These are phyloP conservation scores for Tulasnella sp. DNA, from an alignment of 768 basidiomycete species.

Conservation along the genomic window DNA sequence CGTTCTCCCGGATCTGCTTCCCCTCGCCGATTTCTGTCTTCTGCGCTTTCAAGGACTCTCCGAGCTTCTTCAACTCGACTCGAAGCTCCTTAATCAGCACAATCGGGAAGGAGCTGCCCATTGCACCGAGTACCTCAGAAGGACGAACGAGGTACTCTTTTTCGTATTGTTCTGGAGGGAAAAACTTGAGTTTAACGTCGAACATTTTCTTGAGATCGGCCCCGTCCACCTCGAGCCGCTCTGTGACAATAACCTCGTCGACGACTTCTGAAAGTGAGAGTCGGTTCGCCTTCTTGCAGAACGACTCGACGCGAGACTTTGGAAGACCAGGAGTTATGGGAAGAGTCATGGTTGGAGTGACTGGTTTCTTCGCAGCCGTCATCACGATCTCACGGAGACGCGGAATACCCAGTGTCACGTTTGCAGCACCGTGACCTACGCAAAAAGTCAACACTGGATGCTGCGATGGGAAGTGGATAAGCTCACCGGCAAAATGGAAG, in stretches of 20 bases:
- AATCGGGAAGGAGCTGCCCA: conserved; percentile 71
- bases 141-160: conserved; percentile 76
- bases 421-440: conserved; percentile 93
- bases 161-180: conserved; percentile 76
- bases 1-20: conserved; percentile 39
- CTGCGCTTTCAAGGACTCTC: conserved; percentile 71
- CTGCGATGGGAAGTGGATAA: background rate
- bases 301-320: conserved; percentile 57
- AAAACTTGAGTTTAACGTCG: conserved; percentile 76
- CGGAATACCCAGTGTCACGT: conserved; percentile 98
- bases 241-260: conserved; percentile 75
- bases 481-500: conserved; percentile 95
- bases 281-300: conserved; percentile 85
- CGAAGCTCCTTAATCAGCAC: conserved; percentile 81
- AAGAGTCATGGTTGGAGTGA: conserved; percentile 96
- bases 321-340: conserved; percentile 53
- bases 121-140: conserved; percentile 64
- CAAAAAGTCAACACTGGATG: background rate
- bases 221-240: conserved; percentile 63
- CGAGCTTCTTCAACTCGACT: conserved; percentile 78
- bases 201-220: conserved; percentile 73
- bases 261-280: conserved; percentile 85
- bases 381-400: conserved; percentile 98
- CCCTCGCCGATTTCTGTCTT: conserved; percentile 82
- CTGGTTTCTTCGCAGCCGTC: conserved; percentile 94